phyloP scores from a whole-genome alignment of 2,329 filamentous ascomycete species.

The Claviceps pusilla region DNA sequence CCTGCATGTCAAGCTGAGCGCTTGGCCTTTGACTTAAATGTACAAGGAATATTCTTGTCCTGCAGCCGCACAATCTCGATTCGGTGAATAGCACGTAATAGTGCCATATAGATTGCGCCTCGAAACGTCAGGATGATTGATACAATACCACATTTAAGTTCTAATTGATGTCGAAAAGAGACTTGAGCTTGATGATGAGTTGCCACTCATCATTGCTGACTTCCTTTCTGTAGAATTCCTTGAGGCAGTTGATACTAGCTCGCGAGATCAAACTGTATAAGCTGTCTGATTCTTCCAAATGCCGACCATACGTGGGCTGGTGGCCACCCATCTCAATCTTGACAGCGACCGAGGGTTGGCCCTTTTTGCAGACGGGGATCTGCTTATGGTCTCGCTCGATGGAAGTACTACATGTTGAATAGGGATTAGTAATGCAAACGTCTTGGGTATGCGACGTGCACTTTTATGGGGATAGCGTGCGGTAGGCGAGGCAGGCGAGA shows the following conservation, averaged over 20 bases:
- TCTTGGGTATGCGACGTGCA: neutral
- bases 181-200: constrained; percentile 89
- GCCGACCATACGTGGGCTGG: constrained; percentile 87
- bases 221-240: constrained; percentile 84
- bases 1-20: neutral
- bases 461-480: neutral
- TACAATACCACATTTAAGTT: constrained; percentile 7
- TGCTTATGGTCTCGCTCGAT: constrained; percentile 98
- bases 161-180: constrained; percentile 73
- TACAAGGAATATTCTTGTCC: neutral
- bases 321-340: constrained; percentile 91
- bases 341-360: constrained; percentile 90
- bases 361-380: constrained; percentile 81
- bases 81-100: neutral
- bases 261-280: constrained; percentile 82
- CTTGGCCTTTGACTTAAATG: neutral
- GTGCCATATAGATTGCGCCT: no score
- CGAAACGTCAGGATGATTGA: no score
- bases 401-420: constrained; percentile 47
- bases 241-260: constrained; percentile 81
- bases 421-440: neutral
- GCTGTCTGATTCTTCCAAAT: constrained; percentile 79
- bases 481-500: no score
- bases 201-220: constrained; percentile 88
- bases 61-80: neutral